phyloP scores from a whole-genome alignment of 2,329 filamentous ascomycete species.

The Claviceps pusilla region DNA sequence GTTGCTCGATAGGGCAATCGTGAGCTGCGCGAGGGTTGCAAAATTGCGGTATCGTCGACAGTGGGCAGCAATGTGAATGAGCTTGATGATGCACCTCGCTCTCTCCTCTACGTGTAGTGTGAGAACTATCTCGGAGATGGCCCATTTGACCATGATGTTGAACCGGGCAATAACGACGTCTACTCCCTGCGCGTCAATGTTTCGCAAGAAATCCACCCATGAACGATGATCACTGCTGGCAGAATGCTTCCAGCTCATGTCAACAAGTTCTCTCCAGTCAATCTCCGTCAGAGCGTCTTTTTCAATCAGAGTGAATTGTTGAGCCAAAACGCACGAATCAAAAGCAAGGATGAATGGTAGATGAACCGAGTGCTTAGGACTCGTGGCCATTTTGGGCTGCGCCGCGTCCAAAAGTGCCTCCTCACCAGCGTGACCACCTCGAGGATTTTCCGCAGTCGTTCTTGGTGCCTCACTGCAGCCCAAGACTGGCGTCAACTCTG shows the following conservation, averaged over 20 bases:
- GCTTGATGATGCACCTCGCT: conserved; percentile 63
- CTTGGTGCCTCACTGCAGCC: conserved; percentile 18
- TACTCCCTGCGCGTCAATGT: conserved; percentile 57
- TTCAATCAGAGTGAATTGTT: conserved; percentile 74
- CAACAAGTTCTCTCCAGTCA: conserved; percentile 76
- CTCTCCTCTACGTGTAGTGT: conserved; percentile 59
- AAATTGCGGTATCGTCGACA: conserved; percentile 67
- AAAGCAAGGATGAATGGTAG: conserved; percentile 70
- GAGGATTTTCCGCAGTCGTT: conserved; percentile 11
- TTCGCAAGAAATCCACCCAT: conserved; percentile 69
- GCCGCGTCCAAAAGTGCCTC: conserved; percentile 18
- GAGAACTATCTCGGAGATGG: conserved; percentile 62
- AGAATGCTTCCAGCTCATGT: conserved; percentile 65
- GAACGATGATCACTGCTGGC: conserved; percentile 51
- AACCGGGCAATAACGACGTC: conserved; percentile 76
- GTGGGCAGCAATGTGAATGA: conserved; percentile 65
- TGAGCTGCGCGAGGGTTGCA: conserved; percentile 68
- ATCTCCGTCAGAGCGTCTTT: conserved; percentile 77
- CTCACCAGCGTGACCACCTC: conserved; percentile 17
- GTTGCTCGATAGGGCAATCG: conserved; percentile 59
- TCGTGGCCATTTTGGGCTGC: conserved; percentile 15
- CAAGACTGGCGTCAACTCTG: conserved; percentile 32
- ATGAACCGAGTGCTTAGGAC: conserved; percentile 38
- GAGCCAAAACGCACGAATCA: conserved; percentile 61
- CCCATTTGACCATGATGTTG: conserved; percentile 82